Evolutionary conservation across 306 rosid species (phyloP), one percentile per base, ranked within the genome.

Genomic region (Clitoria ternatea): DNA sequence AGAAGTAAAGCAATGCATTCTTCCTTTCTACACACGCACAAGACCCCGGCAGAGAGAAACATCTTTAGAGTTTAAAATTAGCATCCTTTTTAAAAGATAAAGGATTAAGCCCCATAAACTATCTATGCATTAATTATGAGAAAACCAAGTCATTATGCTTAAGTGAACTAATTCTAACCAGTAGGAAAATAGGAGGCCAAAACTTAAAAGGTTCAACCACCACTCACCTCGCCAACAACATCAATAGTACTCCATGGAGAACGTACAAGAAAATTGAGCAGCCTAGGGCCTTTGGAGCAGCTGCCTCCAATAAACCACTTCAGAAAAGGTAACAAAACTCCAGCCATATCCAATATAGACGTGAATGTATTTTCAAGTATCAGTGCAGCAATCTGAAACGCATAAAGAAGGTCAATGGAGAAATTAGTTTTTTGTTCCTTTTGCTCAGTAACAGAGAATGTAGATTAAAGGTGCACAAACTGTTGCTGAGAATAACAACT

Each of bases 291-390:
- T 56, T 84, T 86, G 49, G 96, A 73, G 71, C 85, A 53, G 76
- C 85, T 90, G 57, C 98, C 91, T 73, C 99, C 99, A 50, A 95
- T 95, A 79, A 95, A 85, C 91, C 91, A 95, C 89, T 91, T 95
- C 80, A 91, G 78, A 83, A 95, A 85, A 9, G 99, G 99, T 77
- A 95, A 71, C 67, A 95, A 20, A 83, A 95, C 91, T 83, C 97
- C 99, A 80, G 97, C 96, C 99, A 95, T 87, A 83, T 95, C 99
- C 88, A 95, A 79, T 80, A 95, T 91, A 76, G 99, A 95, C 6
- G 97, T 91, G 78, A 95, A 95, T 62, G 99, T 91, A 75, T 95
- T 95, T 82, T 95, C 99, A 56, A 95, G 68, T 72, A 95, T 86
- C 82, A 95, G 74, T 42, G 91, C 97, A 76, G 93, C 86, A 81